Percentiles rank a stretch among this genome's conserved stretches.
Evolutionary conservation across 345 rosid genomes (phyloP).

Genomic region (Camelina neglecta): DNA sequence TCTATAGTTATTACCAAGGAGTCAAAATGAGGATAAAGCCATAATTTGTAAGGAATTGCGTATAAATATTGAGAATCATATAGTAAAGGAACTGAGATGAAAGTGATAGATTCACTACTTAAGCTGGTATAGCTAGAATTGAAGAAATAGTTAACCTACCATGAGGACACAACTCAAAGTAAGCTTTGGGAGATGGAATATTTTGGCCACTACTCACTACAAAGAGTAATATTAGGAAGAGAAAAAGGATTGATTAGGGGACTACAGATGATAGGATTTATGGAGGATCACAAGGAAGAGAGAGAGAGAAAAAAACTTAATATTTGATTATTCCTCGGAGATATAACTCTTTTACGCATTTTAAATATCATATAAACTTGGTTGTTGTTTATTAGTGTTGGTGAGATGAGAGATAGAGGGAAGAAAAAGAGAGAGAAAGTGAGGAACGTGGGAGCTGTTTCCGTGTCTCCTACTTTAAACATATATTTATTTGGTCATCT

Average conservation of each 20-base stretch:
- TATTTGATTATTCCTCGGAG: conserved; percentile 63
- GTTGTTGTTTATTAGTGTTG: conserved; percentile 36
- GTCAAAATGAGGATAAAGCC: too few relatives aligned
- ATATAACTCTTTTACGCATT: conserved; percentile 42
- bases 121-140: conserved; percentile 2
- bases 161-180: conserved; percentile 49
- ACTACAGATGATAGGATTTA: conserved; percentile 58
- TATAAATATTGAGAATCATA: conserved; percentile 9
- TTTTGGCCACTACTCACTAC: conserved; percentile 42
- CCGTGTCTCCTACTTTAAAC: conserved; percentile 79
- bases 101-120: conserved; percentile 15
- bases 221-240: conserved; percentile 39
- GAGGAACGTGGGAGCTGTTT: conserved; percentile 92
- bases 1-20: not conserved
- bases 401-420: conserved; percentile 33
- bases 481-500: conserved; percentile 50
- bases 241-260: conserved; percentile 28
- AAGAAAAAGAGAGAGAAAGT: conserved; percentile 39
- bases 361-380: conserved; percentile 26
- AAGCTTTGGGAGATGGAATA: conserved; percentile 33
- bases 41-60: not conserved
- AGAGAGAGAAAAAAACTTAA: conserved; percentile 37
- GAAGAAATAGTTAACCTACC: conserved; percentile 49
- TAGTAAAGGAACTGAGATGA: not conserved
- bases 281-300: conserved; percentile 63